These are phyloP conservation scores for Thalassiosira hispida DNA, from an alignment of 352 stramenopile genomes.

Conservation along the genomic window DNA sequence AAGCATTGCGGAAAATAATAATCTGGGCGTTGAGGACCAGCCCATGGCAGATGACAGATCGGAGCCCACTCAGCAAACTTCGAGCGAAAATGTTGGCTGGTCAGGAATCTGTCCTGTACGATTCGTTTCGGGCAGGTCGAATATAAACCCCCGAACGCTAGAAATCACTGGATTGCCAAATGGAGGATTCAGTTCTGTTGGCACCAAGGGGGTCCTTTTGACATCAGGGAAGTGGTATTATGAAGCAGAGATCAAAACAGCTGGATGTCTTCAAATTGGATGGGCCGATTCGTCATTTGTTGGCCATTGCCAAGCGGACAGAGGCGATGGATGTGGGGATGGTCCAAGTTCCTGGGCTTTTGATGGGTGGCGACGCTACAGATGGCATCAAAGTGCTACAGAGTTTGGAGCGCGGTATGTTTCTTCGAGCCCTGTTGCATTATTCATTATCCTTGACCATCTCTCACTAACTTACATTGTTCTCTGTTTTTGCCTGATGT, in stretches of 20 bases:
- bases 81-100: conserved; percentile 53
- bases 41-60: conserved; percentile 8
- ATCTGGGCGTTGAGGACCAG: conserved; percentile 17
- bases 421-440: no score
- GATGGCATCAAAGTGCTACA: conserved; percentile 83
- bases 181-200: conserved; percentile 84
- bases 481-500: no score
- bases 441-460: no score
- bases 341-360: conserved; percentile 84
- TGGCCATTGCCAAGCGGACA: conserved; percentile 81
- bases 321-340: conserved; percentile 85
- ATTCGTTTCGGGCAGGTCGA: conserved; percentile 80
- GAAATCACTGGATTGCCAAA: conserved; percentile 77
- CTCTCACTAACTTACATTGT: no score
- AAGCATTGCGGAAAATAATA: conserved; percentile 25
- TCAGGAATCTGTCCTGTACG: conserved; percentile 72
- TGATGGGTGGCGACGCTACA: conserved; percentile 86
- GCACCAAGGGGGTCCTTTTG: conserved; percentile 82
- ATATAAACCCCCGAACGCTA: conserved; percentile 75
- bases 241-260: conserved; percentile 81
- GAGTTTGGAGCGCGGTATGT: conserved; percentile 48
- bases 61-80: conserved; percentile 17
- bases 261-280: conserved; percentile 85
- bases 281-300: conserved; percentile 85
- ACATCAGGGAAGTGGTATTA: conserved; percentile 86